These are phyloP conservation scores for Hemisphaericaspora xylofermentans DNA, from an alignment of 1,139 yeast genomes.

Conservation along the genomic window DNA sequence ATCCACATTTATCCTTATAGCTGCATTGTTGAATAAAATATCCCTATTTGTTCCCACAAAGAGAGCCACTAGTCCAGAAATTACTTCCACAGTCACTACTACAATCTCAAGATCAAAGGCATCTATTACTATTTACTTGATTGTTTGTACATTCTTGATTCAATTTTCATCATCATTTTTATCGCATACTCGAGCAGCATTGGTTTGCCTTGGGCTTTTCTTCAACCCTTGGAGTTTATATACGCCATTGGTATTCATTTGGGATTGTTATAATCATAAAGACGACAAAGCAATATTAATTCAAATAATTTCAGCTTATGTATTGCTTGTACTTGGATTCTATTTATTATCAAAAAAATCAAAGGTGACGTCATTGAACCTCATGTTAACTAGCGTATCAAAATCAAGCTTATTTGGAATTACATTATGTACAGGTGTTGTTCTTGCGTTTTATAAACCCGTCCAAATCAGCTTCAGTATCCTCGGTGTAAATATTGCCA, in stretches of 20 bases:
- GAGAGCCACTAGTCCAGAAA: not conserved
- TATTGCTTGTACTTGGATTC: conserved; percentile 10
- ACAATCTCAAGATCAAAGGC: not conserved
- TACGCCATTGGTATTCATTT: conserved; percentile 23
- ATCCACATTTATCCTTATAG: conserved; percentile 1
- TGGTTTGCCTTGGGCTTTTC: conserved; percentile 27
- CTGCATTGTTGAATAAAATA: conserved; percentile 1
- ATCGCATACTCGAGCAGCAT: conserved; percentile 23
- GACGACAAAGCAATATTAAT: conserved; percentile 1
- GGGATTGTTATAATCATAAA: conserved; percentile 19
- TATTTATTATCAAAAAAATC: conserved; percentile 5
- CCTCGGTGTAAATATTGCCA: conserved; percentile 25
- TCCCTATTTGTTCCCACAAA: conserved; percentile 6
- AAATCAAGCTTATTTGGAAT: conserved; percentile 3
- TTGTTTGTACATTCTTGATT: conserved; percentile 8
- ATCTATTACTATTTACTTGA: conserved; percentile 6
- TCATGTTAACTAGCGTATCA: conserved; percentile 5
- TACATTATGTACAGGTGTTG: conserved; percentile 5
- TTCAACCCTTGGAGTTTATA: conserved; percentile 28
- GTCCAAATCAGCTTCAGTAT: conserved; percentile 19
- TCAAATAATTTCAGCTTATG: conserved; percentile 10
- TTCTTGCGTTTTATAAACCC: conserved; percentile 5
- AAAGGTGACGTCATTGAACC: conserved; percentile 5
- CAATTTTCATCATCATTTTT: conserved; percentile 20
- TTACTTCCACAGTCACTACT: not conserved